Evolutionary conservation across 2,329 filamentous ascomycete species (phyloP), one percentile per base, ranked within the genome.

Genomic region (Aureobasidium vineae): DNA sequence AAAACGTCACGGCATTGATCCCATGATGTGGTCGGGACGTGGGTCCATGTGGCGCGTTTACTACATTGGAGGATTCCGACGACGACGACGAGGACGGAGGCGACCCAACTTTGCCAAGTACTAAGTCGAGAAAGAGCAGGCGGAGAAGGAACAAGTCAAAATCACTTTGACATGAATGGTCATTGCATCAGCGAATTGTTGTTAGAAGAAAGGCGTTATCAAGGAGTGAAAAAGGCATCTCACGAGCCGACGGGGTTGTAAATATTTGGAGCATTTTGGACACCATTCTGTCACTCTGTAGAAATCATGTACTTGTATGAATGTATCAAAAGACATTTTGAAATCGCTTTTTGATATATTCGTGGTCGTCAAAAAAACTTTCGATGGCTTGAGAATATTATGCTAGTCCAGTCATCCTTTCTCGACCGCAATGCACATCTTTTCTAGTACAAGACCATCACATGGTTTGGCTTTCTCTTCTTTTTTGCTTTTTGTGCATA

Each of bases 331-430:
- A 36, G 26, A 40, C n/a, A 16, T 41, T 43, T 53, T 26, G 28
- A 59, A 59, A 59, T 21, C 21, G 26, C 23, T 59, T 23, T 40
- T 59, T 21, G 33, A 28, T 36, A 13, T 59, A 33, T 45, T 45
- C 40, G 28, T 59, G 28, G 54, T 59, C 54, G 54, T 59, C 38
- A 59, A 40, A 40, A 40, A 40, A 19, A 28, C 21, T 43, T 41
- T 57, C 38, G 28, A 59, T 59, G 38, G 26, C 38, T 59, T 59
- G 21, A 40, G 19, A 28, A 43, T 26, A 56, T 43, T 43, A 41
- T 57, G 31, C 31, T 54, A 38, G 33, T 38, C 52, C 52, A 54
- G 52, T 54, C 52, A 8, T 15, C 19, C 26, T 40, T 13, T 40
- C 21, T 40, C n/a, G 52, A 54, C 52, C 15, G 53, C 15, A 19